Base-by-base conservation (phyloP, 78 protist species). In the Pigoraptor vietnamica region DNA sequence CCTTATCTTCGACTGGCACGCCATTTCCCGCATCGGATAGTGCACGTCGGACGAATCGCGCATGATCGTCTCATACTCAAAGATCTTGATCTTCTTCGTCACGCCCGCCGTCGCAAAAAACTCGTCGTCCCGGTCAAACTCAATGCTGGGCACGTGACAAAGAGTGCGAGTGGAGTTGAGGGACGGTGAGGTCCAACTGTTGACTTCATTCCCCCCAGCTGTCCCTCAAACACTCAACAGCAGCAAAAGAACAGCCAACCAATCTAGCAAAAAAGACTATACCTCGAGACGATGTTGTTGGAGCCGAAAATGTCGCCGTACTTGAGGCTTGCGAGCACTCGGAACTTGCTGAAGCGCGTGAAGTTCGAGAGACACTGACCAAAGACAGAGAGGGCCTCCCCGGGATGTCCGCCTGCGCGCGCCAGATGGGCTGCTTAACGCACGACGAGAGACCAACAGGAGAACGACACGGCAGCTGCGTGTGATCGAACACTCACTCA, bases 31-130 rank as follows among this genome's bases (percentile, higher is more conserved):
- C 38, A 92, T 36, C 24, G 97, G 97, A 6, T 90, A 40, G 90
- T 95, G 97, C 14, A 89, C 87, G 6, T 94, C 95, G 1, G 93
- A 91, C 24, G 92, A 34, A 6, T 91, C 94, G 35, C 84, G 39
- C 84, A 37, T 24, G 37, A 92, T 32, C 34, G 89, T 93, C 24
- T 86, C 92, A 56, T 48, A 95, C 23, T 94, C 95, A 92, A 94
- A 95, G 0, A 95, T 40, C 39, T 93, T 92, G 21, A 95, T 95
- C 92, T 94, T 92, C 87, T 95, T 95, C 10, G 94, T 84, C 0
- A 95, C 97, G 67, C 97, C 97, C 14, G 97, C 95, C 0, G 97
- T 94, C 33, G 97, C 95, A 92, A 95, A 95, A 86, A 83, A 89
- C 55, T 95, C 93, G 9, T 94, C 95, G 36, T 95, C 97, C 36